These are phyloP conservation scores for Solanum corneliomulleri DNA, from an alignment of 257 asterid species.

Conservation along the genomic window DNA sequence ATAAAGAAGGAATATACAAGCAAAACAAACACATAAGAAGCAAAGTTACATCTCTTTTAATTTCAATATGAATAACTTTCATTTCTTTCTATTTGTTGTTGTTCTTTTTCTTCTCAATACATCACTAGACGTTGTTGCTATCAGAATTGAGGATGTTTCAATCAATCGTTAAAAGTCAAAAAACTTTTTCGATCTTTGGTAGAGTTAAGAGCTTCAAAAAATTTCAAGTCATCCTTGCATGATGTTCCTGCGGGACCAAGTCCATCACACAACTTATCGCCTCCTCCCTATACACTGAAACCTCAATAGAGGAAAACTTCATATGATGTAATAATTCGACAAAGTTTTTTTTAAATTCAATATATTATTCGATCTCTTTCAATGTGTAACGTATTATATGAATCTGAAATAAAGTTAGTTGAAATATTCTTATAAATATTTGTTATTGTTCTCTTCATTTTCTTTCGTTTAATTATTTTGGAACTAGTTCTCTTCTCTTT, in stretches of 20 bases:
- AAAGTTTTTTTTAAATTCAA: background rate
- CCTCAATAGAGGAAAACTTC: background rate
- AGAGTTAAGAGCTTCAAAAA: too few species aligned
- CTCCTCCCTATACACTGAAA: background rate
- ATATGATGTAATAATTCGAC: background rate
- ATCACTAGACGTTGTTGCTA: background rate
- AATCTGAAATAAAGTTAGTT: too few species aligned
- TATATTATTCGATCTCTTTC: background rate
- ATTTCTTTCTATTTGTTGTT: background rate
- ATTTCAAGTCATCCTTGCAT: background rate
- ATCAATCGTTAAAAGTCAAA: too few species aligned
- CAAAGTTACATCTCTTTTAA: background rate
- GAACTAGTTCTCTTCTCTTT: background rate
- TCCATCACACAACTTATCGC: background rate
- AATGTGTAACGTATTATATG: background rate
- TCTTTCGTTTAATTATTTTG: too few species aligned
- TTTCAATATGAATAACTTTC: background rate
- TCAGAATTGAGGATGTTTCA: background rate
- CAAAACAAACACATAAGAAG: background rate
- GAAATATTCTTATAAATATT: too few species aligned
- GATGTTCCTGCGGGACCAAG: background rate
- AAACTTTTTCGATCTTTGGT: rapidly evolving
- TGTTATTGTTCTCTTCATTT: background rate
- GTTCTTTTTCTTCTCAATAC: background rate
- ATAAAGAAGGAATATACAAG: background rate